Evolutionary conservation across 202 grass and related monocot species (phyloP).

Genomic region (Setaria italica): DNA sequence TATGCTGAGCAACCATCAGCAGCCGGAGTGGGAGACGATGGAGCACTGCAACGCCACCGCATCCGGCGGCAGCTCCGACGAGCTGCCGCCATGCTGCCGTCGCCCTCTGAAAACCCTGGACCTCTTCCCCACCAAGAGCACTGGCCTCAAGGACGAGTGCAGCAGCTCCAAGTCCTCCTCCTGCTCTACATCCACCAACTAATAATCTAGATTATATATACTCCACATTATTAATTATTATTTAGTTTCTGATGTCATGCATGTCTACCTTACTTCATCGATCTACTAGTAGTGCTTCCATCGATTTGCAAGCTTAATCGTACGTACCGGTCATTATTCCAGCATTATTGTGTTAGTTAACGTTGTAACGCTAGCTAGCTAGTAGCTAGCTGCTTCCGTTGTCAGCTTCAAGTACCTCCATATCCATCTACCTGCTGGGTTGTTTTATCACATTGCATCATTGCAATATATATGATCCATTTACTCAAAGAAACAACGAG

Average conservation of each 20-base stretch:
- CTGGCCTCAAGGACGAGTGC: slow-evolving; percentile 79
- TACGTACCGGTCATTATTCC: too few species aligned
- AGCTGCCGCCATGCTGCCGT: slow-evolving; percentile 68
- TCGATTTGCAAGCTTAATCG: background rate
- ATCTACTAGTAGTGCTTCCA: background rate
- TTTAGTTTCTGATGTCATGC: background rate
- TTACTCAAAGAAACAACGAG: too few species aligned
- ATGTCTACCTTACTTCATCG: background rate
- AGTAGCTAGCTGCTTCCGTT: too few species aligned
- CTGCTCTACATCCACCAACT: slow-evolving; percentile 96
- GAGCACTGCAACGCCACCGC: slow-evolving; percentile 14
- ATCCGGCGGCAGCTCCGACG: slow-evolving; percentile 36
- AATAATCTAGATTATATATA: background rate
- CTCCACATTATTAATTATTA: background rate
- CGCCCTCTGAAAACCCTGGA: slow-evolving; percentile 84
- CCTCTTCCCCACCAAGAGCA: slow-evolving; percentile 86
- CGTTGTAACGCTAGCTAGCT: too few species aligned
- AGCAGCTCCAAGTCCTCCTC: slow-evolving; percentile 93
- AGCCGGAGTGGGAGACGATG: slow-evolving; percentile 12
- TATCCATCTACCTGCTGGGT: too few species aligned
- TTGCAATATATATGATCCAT: too few species aligned
- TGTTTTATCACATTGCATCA: too few species aligned
- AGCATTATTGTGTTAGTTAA: too few species aligned
- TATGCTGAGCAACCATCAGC: background rate
- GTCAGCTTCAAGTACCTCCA: too few species aligned